Conservation (phyloP, 129 eudicot species). For the Heracleum sosnowskyi region DNA sequence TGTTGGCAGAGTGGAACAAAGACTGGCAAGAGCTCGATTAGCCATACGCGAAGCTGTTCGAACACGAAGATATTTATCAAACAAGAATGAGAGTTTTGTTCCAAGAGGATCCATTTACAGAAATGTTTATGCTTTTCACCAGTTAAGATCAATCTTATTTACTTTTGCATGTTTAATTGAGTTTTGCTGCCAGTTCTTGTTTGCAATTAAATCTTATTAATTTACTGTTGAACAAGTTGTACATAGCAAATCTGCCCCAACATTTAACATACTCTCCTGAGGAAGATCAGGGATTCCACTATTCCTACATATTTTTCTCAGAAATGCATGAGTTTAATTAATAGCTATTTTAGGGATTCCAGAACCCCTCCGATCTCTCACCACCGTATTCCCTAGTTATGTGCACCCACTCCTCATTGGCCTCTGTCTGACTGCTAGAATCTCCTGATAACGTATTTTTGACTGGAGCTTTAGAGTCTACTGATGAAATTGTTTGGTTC, state of each 20-base stretch:
- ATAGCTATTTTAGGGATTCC: slow-evolving; percentile 53
- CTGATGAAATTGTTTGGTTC: slow-evolving; percentile 51
- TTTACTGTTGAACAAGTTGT: slow-evolving; percentile 11
- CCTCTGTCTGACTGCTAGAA: slow-evolving; percentile 50
- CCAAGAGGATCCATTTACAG: slow-evolving; percentile 58
- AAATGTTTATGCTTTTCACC: slow-evolving; percentile 58
- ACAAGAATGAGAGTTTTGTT: slow-evolving; percentile 26
- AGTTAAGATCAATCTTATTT: slow-evolving; percentile 28
- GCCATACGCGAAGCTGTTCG: slow-evolving; percentile 50
- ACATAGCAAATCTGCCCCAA: slow-evolving; percentile 91
- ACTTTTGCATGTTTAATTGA: neutral
- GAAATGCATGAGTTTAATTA: slow-evolving; percentile 70
- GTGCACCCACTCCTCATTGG: slow-evolving; percentile 91
- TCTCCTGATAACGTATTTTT: slow-evolving; percentile 40
- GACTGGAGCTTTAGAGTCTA: slow-evolving; percentile 63
- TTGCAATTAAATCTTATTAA: neutral
- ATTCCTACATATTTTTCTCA: slow-evolving; percentile 94
- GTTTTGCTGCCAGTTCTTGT: too few relatives aligned
- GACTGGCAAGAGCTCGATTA: slow-evolving; percentile 50
- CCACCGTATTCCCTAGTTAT: slow-evolving; percentile 74
- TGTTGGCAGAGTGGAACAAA: slow-evolving; percentile 34
- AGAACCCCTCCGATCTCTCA: slow-evolving; percentile 67
- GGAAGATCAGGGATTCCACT: slow-evolving; percentile 89
- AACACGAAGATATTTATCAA: slow-evolving; percentile 15
- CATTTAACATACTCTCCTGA: slow-evolving; percentile 81